These are phyloP conservation scores for Aspergillus panamensis DNA, from an alignment of 495 filamentous ascomycete species.

Conservation along the genomic window DNA sequence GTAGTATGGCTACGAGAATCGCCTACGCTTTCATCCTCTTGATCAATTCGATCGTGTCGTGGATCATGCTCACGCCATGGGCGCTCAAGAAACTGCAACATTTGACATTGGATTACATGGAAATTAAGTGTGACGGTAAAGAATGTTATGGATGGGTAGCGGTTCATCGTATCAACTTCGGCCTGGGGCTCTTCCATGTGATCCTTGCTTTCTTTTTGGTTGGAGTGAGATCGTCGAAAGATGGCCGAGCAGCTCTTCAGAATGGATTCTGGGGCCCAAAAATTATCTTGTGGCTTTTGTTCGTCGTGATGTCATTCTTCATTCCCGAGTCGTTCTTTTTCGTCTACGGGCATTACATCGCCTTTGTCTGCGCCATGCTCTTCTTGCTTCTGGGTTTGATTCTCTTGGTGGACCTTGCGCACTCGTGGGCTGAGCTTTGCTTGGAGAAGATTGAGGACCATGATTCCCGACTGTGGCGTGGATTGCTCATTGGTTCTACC, in stretches of 20 bases:
- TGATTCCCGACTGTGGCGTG: slow-evolving; percentile 81
- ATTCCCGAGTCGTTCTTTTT: slow-evolving; percentile 96
- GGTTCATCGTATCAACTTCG: slow-evolving; percentile 96
- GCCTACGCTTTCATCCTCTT: slow-evolving; percentile 95
- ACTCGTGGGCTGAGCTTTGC: slow-evolving; percentile 97
- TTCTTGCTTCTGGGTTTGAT: slow-evolving; percentile 92
- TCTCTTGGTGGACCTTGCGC: slow-evolving; percentile 89
- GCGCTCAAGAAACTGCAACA: slow-evolving; percentile 92
- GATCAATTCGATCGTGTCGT: slow-evolving; percentile 92
- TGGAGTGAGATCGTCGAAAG: slow-evolving; percentile 82
- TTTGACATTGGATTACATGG: slow-evolving; percentile 90
- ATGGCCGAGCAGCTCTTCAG: slow-evolving; percentile 82
- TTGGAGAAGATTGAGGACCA: slow-evolving; percentile 86
- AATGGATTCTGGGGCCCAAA: slow-evolving; percentile 94
- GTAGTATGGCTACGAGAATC: slow-evolving; percentile 91
- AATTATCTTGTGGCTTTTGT: slow-evolving; percentile 76
- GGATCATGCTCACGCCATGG: slow-evolving; percentile 99
- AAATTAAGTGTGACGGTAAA: slow-evolving; percentile 84
- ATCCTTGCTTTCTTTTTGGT: slow-evolving; percentile 78
- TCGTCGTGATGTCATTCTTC: slow-evolving; percentile 90
- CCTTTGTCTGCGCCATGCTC: slow-evolving; percentile 82
- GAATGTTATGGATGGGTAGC: slow-evolving; percentile 94
- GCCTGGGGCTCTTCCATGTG: slow-evolving; percentile 88
- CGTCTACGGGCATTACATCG: slow-evolving; percentile 92
- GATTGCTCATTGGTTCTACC: slow-evolving; percentile 84